Evolutionary conservation across 2,329 filamentous ascomycete species (phyloP), one percentile per base, ranked within the genome.

Genomic region (Ophiocordyceps robertsii): DNA sequence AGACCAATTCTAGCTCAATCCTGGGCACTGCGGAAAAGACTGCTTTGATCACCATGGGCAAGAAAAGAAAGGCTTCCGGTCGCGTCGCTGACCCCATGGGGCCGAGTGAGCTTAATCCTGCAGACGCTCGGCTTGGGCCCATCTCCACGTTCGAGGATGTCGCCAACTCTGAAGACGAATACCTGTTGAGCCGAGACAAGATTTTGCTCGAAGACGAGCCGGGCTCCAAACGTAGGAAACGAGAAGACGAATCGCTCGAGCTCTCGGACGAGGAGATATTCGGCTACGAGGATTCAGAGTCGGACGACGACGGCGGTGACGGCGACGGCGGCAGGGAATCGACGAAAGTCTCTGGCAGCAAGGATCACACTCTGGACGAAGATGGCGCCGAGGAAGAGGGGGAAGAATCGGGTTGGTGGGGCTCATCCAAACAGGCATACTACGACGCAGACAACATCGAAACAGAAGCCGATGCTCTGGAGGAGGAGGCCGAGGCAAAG

Each of bases 141-240:
- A 67, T 80, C 53, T 69, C 61, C 38, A 80, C 76, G 3, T 90
- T 75, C 61, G 80, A 90, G 61, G 87, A 94, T 63, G 82, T 98
- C 52, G 86, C 89, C 50, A 82, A 95, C 59, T 93, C 88, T 1
- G 87, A 95, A 60, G 92, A 98, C 61, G 87, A 95, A 58, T 94
- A 95, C 60, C 86, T 90, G 55, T 70, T 89, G 46, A 82, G 89
- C 49, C 77, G 84, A 49, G 92, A 98, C 63, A 82, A 85, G 56
- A 80, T 98, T 48, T 64, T 90, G 54, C 72, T 98, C 32, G 86
- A 94, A 29, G 87, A 95, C 51, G 82, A 73, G 30, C 85, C 82
- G 13, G 75, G 77, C 33, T 79, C 80, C 29, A 95, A 95, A 67
- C 79, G 85, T 49, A 72, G 80, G 55, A 78, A 82, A 53, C 82